Base-by-base conservation (phyloP, 2,329 filamentous ascomycete species). In the Claviceps maximensis region DNA sequence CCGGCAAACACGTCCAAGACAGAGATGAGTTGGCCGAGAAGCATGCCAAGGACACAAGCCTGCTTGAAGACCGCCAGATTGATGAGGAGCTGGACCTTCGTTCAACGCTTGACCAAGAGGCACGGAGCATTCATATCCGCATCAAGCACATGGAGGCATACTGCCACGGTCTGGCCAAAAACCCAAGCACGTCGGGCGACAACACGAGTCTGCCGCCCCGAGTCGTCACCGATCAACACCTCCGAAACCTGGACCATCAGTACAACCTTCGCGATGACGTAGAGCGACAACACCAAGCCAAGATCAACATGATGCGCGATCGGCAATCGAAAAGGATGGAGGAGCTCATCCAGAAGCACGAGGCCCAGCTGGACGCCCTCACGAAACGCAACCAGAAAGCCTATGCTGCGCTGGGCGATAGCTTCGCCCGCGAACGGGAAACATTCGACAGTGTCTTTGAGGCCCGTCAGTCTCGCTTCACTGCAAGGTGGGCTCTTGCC, bases 141-240 rank as follows among this genome's bases (percentile, higher is more conserved):
- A 67, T 84, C n/a, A 76, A 75, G 60, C 76, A 84, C 58, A 84
- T 84, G 80, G 80, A 84, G 59, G 80, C 79, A 6, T 84, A 84
- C 62, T 83, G 80, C 59, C 73, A 79, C 55, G 74, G 74, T 4
- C 64, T 78, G 1, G 76, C 75, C 4, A 69, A 70, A 33, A 69
- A 63, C 25, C 64, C 67, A 2, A 65, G 60, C 36, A 54, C 2
- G 15, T 17, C 51, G 1, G n/a, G n/a, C n/a, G n/a, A n/a, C n/a
- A n/a, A n/a, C n/a, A n/a, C n/a, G n/a, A 58, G 63, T 3, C 70
- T 76, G 63, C 76, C 77, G 3, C 67, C 69, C 1, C 69, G 80
- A 8, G 66, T 74, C 1, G 78, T 84, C 17, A 84, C 80, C 2
- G 77, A 82, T 60, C 72, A 75, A 47, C 77, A 84, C 57, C 66